A percentile compares a stretch with the other conserved stretches of the same genome.
Evolutionary conservation across 1,139 yeast genomes (phyloP).

Genomic region (Saccharomyces hybrid): DNA sequence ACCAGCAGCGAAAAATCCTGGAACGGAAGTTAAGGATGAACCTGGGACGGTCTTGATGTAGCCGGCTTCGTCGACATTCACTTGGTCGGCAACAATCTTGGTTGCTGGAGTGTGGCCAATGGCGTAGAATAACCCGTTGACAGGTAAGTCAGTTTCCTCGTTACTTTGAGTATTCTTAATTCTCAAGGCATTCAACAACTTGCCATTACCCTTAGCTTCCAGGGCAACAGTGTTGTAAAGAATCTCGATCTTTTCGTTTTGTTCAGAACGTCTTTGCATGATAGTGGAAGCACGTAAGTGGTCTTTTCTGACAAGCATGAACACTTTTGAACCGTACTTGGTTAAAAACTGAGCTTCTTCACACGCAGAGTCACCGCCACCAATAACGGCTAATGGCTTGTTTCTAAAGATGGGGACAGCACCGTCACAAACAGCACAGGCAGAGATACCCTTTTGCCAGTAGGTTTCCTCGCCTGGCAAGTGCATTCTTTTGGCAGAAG

Average conservation of each 20-base stretch:
- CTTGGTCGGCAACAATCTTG: conserved; percentile 61
- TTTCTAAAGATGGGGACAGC: conserved; percentile 98
- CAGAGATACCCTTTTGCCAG: conserved; percentile 99
- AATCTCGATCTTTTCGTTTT: conserved; percentile 83
- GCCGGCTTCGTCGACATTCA: conserved; percentile 81
- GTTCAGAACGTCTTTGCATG: conserved; percentile 87
- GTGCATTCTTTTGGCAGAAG: conserved; percentile 88
- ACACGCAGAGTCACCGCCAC: conserved; percentile 99
- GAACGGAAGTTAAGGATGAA: conserved; percentile 74
- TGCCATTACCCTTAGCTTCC: conserved; percentile 92
- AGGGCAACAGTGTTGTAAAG: conserved; percentile 78
- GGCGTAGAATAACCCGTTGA: conserved; percentile 93
- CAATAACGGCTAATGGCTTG: conserved; percentile 93
- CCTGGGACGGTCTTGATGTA: conserved; percentile 88
- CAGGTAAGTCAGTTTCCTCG: conserved; percentile 60
- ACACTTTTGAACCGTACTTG: conserved; percentile 94
- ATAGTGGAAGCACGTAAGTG: conserved; percentile 87
- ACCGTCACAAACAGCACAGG: conserved; percentile 99
- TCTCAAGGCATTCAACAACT: conserved; percentile 51
- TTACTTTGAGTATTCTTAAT: conserved; percentile 69
- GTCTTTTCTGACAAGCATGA: conserved; percentile 87
- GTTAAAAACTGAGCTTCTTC: conserved; percentile 96
- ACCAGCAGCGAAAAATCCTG: conserved; percentile 97
- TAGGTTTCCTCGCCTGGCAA: conserved; percentile 94
- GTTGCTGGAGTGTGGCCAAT: conserved; percentile 98